Evolutionary conservation across 345 rosid genomes (phyloP), one percentile per base, ranked within the genome.

Genomic region (Ceriops zippeliana): DNA sequence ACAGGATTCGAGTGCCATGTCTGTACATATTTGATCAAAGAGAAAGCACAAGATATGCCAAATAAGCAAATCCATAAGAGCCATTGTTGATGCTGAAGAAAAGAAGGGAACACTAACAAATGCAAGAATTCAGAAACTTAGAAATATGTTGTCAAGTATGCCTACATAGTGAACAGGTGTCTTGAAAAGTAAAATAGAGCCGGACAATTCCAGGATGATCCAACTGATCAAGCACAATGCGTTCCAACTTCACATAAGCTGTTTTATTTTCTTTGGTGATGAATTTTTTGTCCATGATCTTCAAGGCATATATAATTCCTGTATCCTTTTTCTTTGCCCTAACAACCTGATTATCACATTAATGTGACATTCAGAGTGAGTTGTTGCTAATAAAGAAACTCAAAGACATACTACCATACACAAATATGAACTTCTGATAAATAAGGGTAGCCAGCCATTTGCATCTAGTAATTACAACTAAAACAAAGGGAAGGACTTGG

Each of bases 271-370:
- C 99, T 77, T 92, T 92, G 70, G 99, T 90, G 72, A 95, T 92
- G 69, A 95, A 95, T 61, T 92, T 95, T 76, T 95, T 95, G 83
- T 96, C 99, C 99, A 96, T 96, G 63, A 95, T 92, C 85, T 95
- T 95, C 84, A 95, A 83, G 9, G 99, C 99, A 63, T 86, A 95
- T 63, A 95, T 86, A 56, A 71, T 70, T 76, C 98, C 98, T 7
- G 90, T 78, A 58, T 92, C 98, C 64, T 90, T 92, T 88, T 85
- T 96, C 86, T 85, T 96, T 19, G 98, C 98, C 73, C 98, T 83
- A 67, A 95, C 99, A 68, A 91, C 99, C 99, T 95, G 81, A 79
- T 57, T 54, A 35, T 49, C 49, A 30, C 20, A 75, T 61, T 4
- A 79, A 58, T 54, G 66, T 47, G 27, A 78, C 51, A 60, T 27